Evolutionary conservation across 768 basidiomycete genomes (phyloP).

Genomic region (Cystobasidium tubakii): DNA sequence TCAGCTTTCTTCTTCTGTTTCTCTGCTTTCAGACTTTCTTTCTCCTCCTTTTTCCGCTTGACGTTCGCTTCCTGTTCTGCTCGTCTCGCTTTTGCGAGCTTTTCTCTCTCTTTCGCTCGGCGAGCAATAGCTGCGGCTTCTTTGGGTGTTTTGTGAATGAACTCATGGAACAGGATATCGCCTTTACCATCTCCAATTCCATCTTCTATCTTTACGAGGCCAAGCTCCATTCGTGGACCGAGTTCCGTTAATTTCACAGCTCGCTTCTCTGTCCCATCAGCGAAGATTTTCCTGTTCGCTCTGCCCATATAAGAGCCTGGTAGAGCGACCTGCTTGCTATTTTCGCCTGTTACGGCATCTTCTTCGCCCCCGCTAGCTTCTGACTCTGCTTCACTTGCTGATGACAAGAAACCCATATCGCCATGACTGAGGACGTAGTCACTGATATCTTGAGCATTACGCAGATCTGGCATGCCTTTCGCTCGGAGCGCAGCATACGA

Average conservation of each 20-base stretch:
- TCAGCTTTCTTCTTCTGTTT: conserved; percentile 44
- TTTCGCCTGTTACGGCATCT: conserved; percentile 54
- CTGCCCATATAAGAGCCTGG: conserved; percentile 91
- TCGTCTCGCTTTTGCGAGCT: conserved; percentile 70
- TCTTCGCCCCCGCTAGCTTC: conserved; percentile 64
- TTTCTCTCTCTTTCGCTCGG: conserved; percentile 62
- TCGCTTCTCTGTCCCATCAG: conserved; percentile 57
- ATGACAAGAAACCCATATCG: conserved; percentile 48
- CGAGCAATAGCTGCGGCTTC: conserved; percentile 56
- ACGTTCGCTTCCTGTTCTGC: conserved; percentile 90
- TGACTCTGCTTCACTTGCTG: conserved; percentile 54
- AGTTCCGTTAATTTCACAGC: conserved; percentile 89
- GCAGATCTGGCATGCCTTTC: conserved; percentile 62
- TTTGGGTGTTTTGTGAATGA: conserved; percentile 69
- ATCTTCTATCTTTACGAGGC: conserved; percentile 86
- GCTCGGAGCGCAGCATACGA: conserved; percentile 28
- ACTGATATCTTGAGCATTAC: conserved; percentile 86
- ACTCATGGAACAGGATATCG: conserved; percentile 85
- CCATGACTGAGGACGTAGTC: conserved; percentile 78
- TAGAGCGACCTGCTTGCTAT: conserved; percentile 59
- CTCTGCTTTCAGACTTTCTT: conserved; percentile 51
- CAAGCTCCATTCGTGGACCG: conserved; percentile 89
- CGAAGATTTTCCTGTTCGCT: conserved; percentile 68
- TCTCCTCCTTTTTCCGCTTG: conserved; percentile 70
- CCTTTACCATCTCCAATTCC: conserved; percentile 92